phyloP scores from a whole-genome alignment of 1,139 yeast genomes.

The Hemisphaericaspora xylofermentans region DNA sequence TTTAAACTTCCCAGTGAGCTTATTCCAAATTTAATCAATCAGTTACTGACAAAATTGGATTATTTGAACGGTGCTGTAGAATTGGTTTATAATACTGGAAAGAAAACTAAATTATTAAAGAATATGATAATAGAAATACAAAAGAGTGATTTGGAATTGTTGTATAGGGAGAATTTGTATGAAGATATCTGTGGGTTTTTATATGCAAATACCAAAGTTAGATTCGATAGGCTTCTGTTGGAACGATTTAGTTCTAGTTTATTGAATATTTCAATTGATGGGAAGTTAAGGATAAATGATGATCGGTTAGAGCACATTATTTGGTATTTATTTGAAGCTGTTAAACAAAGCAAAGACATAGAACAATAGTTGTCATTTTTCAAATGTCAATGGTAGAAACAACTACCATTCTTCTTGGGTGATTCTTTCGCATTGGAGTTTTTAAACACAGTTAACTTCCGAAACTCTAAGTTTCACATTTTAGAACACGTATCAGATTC shows the following conservation, averaged over 20 bases:
- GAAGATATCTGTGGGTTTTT: slow-evolving; percentile 18
- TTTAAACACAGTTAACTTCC: no score
- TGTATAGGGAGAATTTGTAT: slow-evolving; percentile 12
- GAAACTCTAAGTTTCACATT: no score
- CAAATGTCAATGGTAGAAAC: background rate
- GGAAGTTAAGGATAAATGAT: slow-evolving; percentile 13
- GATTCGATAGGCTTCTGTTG: slow-evolving; percentile 22
- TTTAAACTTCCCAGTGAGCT: slow-evolving; percentile 8
- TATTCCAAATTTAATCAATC: slow-evolving; percentile 15
- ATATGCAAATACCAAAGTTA: slow-evolving; percentile 19
- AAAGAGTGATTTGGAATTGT: slow-evolving; percentile 17
- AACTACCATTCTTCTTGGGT: no score
- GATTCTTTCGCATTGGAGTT: no score
- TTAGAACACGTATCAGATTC: no score
- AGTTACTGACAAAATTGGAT: slow-evolving; percentile 9
- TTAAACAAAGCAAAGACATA: background rate
- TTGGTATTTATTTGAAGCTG: slow-evolving; percentile 13
- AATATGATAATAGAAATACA: slow-evolving; percentile 27
- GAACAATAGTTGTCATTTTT: background rate
- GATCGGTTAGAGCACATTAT: slow-evolving; percentile 4
- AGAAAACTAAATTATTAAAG: slow-evolving; percentile 16
- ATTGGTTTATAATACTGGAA: slow-evolving; percentile 13
- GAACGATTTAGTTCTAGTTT: slow-evolving; percentile 21
- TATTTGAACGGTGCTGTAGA: slow-evolving; percentile 17
- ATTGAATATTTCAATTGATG: slow-evolving; percentile 14